A percentile compares a stretch with the other conserved stretches of the same genome.
phyloP scores from a whole-genome alignment of 805 yeast genomes.

The Blastobotrys robertii region DNA sequence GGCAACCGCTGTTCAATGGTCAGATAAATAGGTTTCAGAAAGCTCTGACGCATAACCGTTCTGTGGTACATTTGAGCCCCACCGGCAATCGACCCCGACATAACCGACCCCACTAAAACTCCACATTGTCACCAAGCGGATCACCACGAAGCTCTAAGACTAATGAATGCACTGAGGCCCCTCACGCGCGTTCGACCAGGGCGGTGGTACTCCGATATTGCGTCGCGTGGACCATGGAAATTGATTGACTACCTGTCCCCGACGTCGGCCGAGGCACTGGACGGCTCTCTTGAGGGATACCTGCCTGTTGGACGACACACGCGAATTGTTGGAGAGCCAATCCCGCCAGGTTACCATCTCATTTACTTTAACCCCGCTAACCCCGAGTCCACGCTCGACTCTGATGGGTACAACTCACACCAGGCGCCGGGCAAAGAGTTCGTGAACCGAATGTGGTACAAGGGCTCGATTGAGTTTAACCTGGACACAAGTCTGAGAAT shows the following conservation, averaged over 20 bases:
- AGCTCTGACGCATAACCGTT: too few species aligned
- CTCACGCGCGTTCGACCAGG: too few species aligned
- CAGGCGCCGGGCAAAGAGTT: slow-evolving; percentile 49
- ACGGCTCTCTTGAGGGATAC: slow-evolving; percentile 21
- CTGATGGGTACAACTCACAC: slow-evolving; percentile 74
- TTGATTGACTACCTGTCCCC: slow-evolving; percentile 22
- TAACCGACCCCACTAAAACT: too few species aligned
- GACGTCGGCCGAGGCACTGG: slow-evolving; percentile 21
- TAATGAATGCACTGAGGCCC: too few species aligned
- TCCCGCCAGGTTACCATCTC: slow-evolving; percentile 50
- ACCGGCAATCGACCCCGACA: too few species aligned
- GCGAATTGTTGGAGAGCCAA: slow-evolving; percentile 11
- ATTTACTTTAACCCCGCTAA: slow-evolving; percentile 55
- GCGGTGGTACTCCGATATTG: too few species aligned
- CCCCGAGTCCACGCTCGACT: slow-evolving; percentile 37
- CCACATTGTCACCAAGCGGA: too few species aligned
- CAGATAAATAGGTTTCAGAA: too few species aligned
- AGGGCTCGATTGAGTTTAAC: slow-evolving; percentile 47
- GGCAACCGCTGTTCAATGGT: too few species aligned
- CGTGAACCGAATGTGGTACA: slow-evolving; percentile 67
- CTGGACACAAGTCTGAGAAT: slow-evolving; percentile 24
- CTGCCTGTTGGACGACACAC: slow-evolving; percentile 14
- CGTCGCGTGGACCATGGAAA: slow-evolving; percentile 20
- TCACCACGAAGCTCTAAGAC: too few species aligned
- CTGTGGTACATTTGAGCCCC: too few species aligned